Evolutionary conservation across 2,329 filamentous ascomycete species (phyloP).

Genomic region (Daldinia sp.): DNA sequence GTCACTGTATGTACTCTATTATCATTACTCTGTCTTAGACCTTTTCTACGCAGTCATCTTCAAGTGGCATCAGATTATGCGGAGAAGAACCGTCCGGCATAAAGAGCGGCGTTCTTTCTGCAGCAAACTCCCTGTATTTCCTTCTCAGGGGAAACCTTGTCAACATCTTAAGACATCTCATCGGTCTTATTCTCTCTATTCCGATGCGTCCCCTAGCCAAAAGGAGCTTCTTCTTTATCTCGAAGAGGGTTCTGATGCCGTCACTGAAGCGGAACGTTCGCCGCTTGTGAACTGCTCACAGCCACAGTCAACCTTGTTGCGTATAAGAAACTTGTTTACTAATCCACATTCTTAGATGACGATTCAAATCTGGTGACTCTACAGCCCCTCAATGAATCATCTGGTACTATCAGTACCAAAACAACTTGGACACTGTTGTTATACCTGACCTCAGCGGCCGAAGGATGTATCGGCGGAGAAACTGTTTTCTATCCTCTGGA

Average conservation of each 20-base stretch:
- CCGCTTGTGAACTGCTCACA: background rate
- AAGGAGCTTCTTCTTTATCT: background rate
- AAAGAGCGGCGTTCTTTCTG: constrained; percentile 2
- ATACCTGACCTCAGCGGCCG: constrained; percentile 81
- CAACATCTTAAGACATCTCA: background rate
- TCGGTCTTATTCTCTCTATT: constrained; percentile 1
- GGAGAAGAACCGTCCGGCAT: background rate
- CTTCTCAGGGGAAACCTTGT: background rate
- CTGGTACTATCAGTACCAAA: constrained; percentile 62
- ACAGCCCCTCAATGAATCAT: constrained; percentile 53
- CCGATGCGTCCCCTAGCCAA: constrained; percentile 5
- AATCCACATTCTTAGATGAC: constrained; percentile 72
- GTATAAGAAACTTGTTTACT: constrained; percentile 24
- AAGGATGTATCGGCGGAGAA: constrained; percentile 85
- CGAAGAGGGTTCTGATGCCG: background rate
- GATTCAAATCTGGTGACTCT: constrained; percentile 82
- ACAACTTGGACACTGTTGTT: constrained; percentile 94
- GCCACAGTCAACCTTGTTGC: background rate
- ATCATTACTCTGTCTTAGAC: constrained; percentile 7
- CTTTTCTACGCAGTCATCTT: constrained; percentile 13
- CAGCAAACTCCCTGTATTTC: background rate
- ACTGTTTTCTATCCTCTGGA: constrained; percentile 90
- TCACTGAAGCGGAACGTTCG: constrained; percentile 9
- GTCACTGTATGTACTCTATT: constrained; percentile 78
- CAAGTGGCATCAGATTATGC: constrained; percentile 8